Evolutionary conservation across 306 rosid species (phyloP), one percentile per base, ranked within the genome.

Genomic region (Chamaecrista fasciculata): DNA sequence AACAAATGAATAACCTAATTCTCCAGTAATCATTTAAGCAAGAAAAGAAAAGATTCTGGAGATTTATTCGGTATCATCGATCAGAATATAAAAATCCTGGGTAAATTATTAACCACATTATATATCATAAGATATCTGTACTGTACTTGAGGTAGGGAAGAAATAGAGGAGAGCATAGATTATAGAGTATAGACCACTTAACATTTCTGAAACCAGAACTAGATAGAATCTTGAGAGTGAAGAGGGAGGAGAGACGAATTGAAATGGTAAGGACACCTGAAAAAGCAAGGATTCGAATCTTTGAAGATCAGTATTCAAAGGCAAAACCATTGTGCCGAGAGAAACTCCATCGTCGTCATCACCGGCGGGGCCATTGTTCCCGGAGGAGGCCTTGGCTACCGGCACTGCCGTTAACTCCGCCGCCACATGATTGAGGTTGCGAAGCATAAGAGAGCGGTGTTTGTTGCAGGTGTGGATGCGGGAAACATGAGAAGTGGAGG

Each of bases 281-380:
- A 94, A 94, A 8, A 90, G 86, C 56, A 94, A 62, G 66, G 81
- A 75, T 61, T 88, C 89, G 40, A 94, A 88, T 74, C 95, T 77
- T 61, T 80, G 81, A 49, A 94, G 66, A 62, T 90, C 96, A 11
- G 67, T 81, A 63, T 86, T 49, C 1, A 59, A 3, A 40, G 98
- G 95, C 64, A 90, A 80, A 50, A 85, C 89, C 96, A 90, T 71
- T 23, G 98, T 94, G 31, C 98, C 97, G 1, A 90, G 81, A 61
- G 96, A 88, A 37, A 94, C 85, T 50, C 96, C 97, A 11, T 88
- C 90, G 25, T 80, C 90, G 6, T 84, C 80, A 5, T 70, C 83
- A 5, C 57, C 71, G 40, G 65, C 29, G 37, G 72, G 44, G 62
- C 82, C 65, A 29, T 6, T 68, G 52, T 61, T 84, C 44, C 60